These are phyloP conservation scores for Echinochloa phyllopogon DNA, from an alignment of 176 grass and related monocot species.

Conservation along the genomic window DNA sequence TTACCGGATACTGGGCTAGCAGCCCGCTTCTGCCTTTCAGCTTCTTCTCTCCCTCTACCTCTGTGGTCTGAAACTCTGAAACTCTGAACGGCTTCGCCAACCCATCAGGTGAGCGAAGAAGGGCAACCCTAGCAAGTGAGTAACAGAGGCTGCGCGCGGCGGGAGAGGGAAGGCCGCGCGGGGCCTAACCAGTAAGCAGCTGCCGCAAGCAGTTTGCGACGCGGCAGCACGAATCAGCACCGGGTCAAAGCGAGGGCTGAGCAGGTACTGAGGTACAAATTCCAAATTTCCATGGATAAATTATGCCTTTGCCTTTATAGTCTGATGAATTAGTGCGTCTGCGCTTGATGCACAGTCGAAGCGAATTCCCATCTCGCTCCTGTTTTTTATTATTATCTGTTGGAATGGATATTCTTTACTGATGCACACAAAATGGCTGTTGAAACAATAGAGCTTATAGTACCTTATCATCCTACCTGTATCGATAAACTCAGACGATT, in stretches of 20 bases:
- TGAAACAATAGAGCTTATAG: neutral
- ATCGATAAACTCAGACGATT: neutral
- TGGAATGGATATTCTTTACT: neutral
- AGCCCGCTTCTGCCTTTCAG: neutral
- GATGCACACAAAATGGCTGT: neutral
- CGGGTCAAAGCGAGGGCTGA: neutral
- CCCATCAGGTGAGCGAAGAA: neutral
- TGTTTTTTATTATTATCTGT: neutral
- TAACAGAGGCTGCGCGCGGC: neutral
- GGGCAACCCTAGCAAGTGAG: neutral
- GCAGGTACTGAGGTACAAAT: neutral
- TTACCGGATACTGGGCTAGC: neutral
- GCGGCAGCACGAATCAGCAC: neutral
- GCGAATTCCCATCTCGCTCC: neutral
- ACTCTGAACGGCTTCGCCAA: neutral
- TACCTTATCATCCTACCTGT: neutral
- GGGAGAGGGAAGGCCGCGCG: neutral
- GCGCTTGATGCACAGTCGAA: neutral
- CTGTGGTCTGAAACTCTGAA: neutral
- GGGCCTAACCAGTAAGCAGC: neutral
- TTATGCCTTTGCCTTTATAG: neutral
- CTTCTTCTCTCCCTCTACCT: too few relatives aligned
- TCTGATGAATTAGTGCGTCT: neutral
- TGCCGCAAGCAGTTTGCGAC: neutral
- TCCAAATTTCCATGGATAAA: neutral